Base-by-base conservation (phyloP, 1,139 yeast species). In the Saccharomyces hybrid region DNA sequence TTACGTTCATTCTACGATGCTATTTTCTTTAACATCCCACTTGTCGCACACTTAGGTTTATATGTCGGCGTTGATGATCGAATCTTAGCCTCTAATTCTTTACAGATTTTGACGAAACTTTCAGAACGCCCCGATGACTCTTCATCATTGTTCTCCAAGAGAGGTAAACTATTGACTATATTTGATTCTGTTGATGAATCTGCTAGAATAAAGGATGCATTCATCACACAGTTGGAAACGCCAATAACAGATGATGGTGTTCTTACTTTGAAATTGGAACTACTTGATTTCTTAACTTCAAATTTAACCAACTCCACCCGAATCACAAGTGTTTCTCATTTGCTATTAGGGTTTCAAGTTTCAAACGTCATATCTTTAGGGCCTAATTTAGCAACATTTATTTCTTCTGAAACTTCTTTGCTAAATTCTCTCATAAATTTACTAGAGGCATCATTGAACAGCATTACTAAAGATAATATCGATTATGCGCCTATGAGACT, bases 111-210 rank as follows among this genome's bases (percentile, higher is more conserved):
- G 55, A 67, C 71, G n/a, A 72, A 73, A 51, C 70, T 88, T 16
- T 74, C 87, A 8, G 26, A 49, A 8, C 57, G 58, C 31, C 55
- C 58, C 38, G 52, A 57, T 32, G 53, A 53, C 62, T 73, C 73
- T 38, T 71, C 75, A 2, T 64, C 69, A 14, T 67, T 73, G 3
- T 65, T 73, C 7, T 64, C 71, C 48, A 62, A 76, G 24, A 79
- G 78, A 57, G 83, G 84, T 60, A 79, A 93, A 59, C 71, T 91
- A n/a, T 71, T 91, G 48, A 83, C 89, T 0, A 78, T 88, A 29
- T 78, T 87, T 53, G 85, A 84, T 64, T 84, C 88, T 14, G 81
- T 87, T 32, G 88, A 86, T 62, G 96, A 90, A 62, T 72, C 75
- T 3, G 65, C 72, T 7, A 79, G 90, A 58, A 86, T 93, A 49